These are phyloP conservation scores for Euphorbia peplus DNA, from an alignment of 345 rosid species.

Conservation along the genomic window DNA sequence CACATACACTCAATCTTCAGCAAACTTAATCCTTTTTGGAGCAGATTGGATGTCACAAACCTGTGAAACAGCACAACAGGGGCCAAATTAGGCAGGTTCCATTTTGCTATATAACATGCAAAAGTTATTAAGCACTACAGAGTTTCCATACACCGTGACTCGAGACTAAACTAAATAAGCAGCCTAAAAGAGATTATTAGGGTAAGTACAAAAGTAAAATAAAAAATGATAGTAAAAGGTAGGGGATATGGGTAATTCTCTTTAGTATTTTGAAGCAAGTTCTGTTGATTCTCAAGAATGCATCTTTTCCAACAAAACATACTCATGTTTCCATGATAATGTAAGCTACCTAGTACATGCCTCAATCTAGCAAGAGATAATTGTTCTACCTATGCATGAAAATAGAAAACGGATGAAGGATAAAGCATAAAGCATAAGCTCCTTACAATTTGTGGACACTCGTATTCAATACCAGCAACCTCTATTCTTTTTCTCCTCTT, in stretches of 20 bases:
- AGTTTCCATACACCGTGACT: too few species aligned
- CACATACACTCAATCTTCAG: constrained; percentile 39
- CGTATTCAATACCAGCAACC: constrained; percentile 79
- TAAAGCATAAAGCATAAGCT: neutral
- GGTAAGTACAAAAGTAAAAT: too few species aligned
- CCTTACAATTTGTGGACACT: constrained; percentile 89
- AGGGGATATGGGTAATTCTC: too few species aligned
- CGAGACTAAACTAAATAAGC: too few species aligned
- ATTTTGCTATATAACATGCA: neutral
- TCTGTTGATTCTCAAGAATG: neutral
- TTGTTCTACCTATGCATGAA: neutral
- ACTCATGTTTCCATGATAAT: neutral
- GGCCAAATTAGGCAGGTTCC: neutral
- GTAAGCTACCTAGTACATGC: neutral
- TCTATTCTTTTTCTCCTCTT: constrained; percentile 65
- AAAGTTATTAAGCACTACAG: too few species aligned
- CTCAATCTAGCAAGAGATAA: neutral
- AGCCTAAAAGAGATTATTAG: neutral
- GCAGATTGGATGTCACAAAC: constrained; percentile 53
- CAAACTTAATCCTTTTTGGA: constrained; percentile 78
- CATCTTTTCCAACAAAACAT: neutral
- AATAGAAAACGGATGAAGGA: neutral
- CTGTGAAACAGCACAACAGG: constrained; percentile 32
- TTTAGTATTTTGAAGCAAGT: neutral
- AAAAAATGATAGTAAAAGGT: neutral